Base-by-base conservation (phyloP, 2,329 filamentous ascomycete species). In the Penicillium nordicum region DNA sequence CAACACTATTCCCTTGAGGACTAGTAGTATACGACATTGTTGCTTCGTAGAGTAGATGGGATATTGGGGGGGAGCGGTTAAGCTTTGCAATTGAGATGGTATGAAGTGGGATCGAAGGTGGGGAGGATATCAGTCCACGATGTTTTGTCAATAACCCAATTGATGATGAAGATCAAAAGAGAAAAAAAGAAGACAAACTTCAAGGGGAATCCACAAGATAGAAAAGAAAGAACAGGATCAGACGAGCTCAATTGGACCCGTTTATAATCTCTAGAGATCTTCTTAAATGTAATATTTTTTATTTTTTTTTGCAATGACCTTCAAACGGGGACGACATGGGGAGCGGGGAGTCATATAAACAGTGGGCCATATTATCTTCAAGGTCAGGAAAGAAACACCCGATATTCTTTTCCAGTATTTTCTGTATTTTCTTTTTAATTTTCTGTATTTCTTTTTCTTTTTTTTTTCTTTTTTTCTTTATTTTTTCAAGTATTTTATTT, bases 291-390 rank as follows among this genome's bases (percentile, higher is more conserved):
- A 12, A 9, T 14, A 9, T 14, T 34, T 34, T 34, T 32, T 43
- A 44, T 50, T 34, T 18, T 34, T 32, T 43, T 50, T 50, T 44
- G 14, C 21, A 58, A 56, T 55, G 44, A 55, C 44, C 44, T 41
- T 55, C 54, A 58, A 57, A 65, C 50, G 51, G 45, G 51, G 58
- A 64, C 58, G 57, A 65, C 64, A 70, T 70, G 69, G 65, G 69
- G 63, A 69, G 70, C 67, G 70, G 71, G 68, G 70, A 69, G 67
- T 66, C 67, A 70, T 71, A 72, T 72, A 73, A 67, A 72, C 68
- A 63, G 69, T 69, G 68, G 69, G 64, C 67, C 68, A 67, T 67
- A 62, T 61, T 67, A 62, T 61, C 57, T 66, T 61, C 53, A 60
- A 58, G 45, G 53, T 50, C 57, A 60, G 62, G 44, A 42, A 44